Base-by-base conservation (phyloP, 2,329 filamentous ascomycete genomes). In the Phaeophleospora eucalypticola region DNA sequence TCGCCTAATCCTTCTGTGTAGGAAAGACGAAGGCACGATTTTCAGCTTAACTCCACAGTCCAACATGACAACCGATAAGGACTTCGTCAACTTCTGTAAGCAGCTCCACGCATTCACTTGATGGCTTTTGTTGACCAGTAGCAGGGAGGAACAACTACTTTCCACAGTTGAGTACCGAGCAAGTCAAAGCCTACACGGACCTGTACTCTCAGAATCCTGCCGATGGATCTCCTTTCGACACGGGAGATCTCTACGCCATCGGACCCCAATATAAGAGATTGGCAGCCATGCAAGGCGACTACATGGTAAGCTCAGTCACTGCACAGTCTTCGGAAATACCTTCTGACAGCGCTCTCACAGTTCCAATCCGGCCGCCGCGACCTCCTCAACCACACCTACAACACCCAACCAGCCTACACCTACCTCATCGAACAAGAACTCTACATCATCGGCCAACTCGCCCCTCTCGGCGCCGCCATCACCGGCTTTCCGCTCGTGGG, bases 191-290 rank as follows among this genome's bases (percentile, higher is more conserved):
- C 8, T 41, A 44, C 36, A 41, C 45, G 1, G n/a, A 36, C 62
- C 73, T 19, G 41, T 54, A 35, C 40, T 49, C 16, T 67, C 0
- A 68, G 79, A 33, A 47, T 20, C 68, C 72, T 6, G 69, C 77
- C n/a, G 40, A 41, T 10, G 87, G 87, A 24, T 86, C 82, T 2
- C 87, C 87, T 1, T 90, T 87, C 72, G 75, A 82, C 43, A 90
- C 86, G 0, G 72, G 79, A 1, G 50, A 78, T 8, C 53, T 84
- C 15, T 87, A 90, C 68, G 81, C 84, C 58, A 72, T 81, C 58
- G 89, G 87, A 61, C 85, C 86, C 0, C 79, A 86, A 54, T 90
- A 82, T 73, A 90, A 90, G 67, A 83, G 84, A 10, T 71, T 89
- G 0, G 81, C 85, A 1, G 85, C 86, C 34, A 78, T 90, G 66